Conservation (phyloP, 768 basidiomycete species). For the Coprinopsis sp. region DNA sequence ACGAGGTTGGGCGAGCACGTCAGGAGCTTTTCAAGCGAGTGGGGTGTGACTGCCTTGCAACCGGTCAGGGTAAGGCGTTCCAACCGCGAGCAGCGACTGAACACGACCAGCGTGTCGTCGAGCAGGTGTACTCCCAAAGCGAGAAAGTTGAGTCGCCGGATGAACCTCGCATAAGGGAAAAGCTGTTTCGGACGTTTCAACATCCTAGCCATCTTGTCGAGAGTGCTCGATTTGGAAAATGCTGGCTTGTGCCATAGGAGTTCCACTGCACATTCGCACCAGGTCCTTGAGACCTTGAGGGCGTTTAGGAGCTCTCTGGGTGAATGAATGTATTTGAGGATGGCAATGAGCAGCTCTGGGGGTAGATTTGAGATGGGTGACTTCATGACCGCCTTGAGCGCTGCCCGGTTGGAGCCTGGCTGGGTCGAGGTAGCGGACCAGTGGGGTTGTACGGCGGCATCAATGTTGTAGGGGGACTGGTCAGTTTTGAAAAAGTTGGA, state of each 20-base stretch:
- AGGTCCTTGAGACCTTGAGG: slow-evolving; percentile 80
- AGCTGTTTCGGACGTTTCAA: slow-evolving; percentile 62
- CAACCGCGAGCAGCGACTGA: slow-evolving; percentile 71
- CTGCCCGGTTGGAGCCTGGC: slow-evolving; percentile 14
- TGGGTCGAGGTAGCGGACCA: slow-evolving; percentile 44
- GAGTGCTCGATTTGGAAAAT: slow-evolving; percentile 62
- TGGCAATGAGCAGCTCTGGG: slow-evolving; percentile 89
- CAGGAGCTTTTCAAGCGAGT: slow-evolving; percentile 59
- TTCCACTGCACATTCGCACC: slow-evolving; percentile 96
- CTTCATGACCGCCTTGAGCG: slow-evolving; percentile 25
- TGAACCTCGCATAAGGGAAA: slow-evolving; percentile 83
- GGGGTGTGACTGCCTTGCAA: slow-evolving; percentile 63
- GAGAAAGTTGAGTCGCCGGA: slow-evolving; percentile 88
- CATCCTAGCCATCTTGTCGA: slow-evolving; percentile 75
- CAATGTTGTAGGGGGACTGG: slow-evolving; percentile 34
- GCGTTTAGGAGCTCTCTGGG: slow-evolving; percentile 69
- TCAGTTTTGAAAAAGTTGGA: slow-evolving; percentile 51
- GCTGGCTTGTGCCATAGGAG: slow-evolving; percentile 91
- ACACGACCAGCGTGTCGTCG: slow-evolving; percentile 68
- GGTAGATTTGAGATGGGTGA: slow-evolving; percentile 70
- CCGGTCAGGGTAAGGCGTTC: slow-evolving; percentile 88
- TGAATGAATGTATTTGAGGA: slow-evolving; percentile 78
- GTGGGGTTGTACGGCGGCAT: slow-evolving; percentile 59
- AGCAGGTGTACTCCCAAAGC: slow-evolving; percentile 62
- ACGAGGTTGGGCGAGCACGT: slow-evolving; percentile 71